phyloP scores from a whole-genome alignment of 345 rosid species.

The Pistacia integerrima region DNA sequence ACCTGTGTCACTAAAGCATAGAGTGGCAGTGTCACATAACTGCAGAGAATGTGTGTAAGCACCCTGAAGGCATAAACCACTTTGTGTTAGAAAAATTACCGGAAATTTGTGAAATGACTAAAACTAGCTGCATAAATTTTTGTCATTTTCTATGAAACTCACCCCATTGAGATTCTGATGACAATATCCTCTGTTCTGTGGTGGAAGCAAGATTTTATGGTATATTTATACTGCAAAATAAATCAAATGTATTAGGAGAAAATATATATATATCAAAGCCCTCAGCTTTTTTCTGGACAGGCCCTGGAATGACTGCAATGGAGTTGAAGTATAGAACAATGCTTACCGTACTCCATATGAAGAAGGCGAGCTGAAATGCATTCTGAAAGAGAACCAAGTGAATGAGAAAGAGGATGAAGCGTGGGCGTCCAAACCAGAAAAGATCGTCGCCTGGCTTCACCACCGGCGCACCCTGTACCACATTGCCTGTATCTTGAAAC shows the following conservation, averaged over 20 bases:
- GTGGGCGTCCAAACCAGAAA: slow-evolving; percentile 95
- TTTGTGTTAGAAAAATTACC: neutral
- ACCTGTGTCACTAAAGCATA: slow-evolving; percentile 98
- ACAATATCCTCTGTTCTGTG: slow-evolving; percentile 42
- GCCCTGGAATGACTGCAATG: neutral
- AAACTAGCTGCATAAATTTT: neutral
- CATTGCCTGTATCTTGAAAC: slow-evolving; percentile 82
- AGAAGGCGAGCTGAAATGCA: slow-evolving; percentile 88
- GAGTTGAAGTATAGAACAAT: neutral
- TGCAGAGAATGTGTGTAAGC: slow-evolving; percentile 75
- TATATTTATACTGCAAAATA: slow-evolving; percentile 60
- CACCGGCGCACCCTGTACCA: slow-evolving; percentile 87
- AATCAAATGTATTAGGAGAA: neutral
- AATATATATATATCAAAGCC: neutral
- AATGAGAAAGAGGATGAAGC: slow-evolving; percentile 79
- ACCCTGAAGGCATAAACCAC: slow-evolving; percentile 51
- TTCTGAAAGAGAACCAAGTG: slow-evolving; percentile 94
- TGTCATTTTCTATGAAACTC: slow-evolving; percentile 15
- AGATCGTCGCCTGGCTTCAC: slow-evolving; percentile 91
- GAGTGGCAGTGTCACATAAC: slow-evolving; percentile 95
- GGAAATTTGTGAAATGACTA: neutral
- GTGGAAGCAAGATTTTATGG: slow-evolving; percentile 62
- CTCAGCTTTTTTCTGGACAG: neutral
- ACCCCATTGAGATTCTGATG: slow-evolving; percentile 87
- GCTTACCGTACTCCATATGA: slow-evolving; percentile 75